Conservation (phyloP, 495 filamentous ascomycete genomes). For the Penicillium cinerascens region DNA sequence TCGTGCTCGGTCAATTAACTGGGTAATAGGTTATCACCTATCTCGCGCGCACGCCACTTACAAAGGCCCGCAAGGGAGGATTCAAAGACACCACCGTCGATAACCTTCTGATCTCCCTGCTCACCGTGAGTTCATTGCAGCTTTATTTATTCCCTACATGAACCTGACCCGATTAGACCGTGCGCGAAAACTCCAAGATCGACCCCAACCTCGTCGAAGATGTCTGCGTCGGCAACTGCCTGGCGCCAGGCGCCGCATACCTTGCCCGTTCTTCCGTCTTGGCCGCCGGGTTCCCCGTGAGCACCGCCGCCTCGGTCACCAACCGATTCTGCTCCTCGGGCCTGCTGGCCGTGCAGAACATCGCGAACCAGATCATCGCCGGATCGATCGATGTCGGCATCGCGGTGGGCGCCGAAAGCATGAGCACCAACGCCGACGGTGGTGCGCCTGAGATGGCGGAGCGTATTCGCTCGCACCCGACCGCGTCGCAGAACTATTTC, state of each 20-base stretch:
- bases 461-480: constrained; percentile 63
- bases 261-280: constrained; percentile 82
- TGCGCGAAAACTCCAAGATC: constrained; percentile 69
- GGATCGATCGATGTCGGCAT: constrained; percentile 86
- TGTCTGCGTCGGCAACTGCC: constrained; percentile 85
- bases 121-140: constrained; percentile 57
- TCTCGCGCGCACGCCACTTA: constrained; percentile 72
- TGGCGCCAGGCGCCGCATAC: constrained; percentile 61
- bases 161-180: constrained; percentile 25
- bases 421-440: constrained; percentile 71
- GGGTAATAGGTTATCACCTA: constrained; percentile 71
- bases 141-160: background rate
- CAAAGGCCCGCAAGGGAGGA: constrained; percentile 77
- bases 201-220: constrained; percentile 87
- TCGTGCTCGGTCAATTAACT: constrained; percentile 2
- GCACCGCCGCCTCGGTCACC: constrained; percentile 67
- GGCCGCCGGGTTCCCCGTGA: constrained; percentile 89
- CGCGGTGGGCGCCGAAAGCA: constrained; percentile 83
- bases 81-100: constrained; percentile 90
- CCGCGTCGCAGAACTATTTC: constrained; percentile 78
- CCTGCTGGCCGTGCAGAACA: constrained; percentile 86
- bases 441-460: constrained; percentile 72
- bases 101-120: constrained; percentile 70
- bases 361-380: constrained; percentile 78
- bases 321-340: constrained; percentile 98